These are phyloP conservation scores for Chaetomium fimeti DNA, from an alignment of 495 filamentous ascomycete genomes.

Conservation along the genomic window DNA sequence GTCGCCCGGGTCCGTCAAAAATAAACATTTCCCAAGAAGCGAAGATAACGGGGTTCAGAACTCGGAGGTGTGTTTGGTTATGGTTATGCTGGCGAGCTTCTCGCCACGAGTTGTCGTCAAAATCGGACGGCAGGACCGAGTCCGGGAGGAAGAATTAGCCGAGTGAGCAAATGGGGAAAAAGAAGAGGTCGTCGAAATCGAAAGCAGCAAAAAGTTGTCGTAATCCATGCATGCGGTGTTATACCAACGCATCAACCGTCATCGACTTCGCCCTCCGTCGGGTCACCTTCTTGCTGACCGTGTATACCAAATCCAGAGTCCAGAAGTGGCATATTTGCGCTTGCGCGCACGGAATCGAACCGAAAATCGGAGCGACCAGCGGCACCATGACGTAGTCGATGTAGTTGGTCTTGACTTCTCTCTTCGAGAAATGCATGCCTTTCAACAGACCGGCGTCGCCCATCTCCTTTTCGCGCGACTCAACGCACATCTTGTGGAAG, in stretches of 20 bases:
- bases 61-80: constrained; percentile 6
- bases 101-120: constrained; percentile 8
- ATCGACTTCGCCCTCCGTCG: constrained; percentile 49
- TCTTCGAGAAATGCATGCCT: constrained; percentile 58
- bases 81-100: constrained; percentile 1
- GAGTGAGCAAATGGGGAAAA: neutral
- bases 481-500: constrained; percentile 59
- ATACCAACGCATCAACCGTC: constrained; percentile 44
- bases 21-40: constrained; percentile 24
- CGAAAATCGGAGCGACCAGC: constrained; percentile 60
- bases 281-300: constrained; percentile 63
- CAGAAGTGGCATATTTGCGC: constrained; percentile 66
- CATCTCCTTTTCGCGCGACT: constrained; percentile 61
- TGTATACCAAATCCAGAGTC: constrained; percentile 63
- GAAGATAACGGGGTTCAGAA: constrained; percentile 15
- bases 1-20: constrained; percentile 15
- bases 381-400: constrained; percentile 59
- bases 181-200: constrained; percentile 2
- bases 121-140: constrained; percentile 12
- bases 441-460: constrained; percentile 55
- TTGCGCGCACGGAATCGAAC: constrained; percentile 59
- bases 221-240: constrained; percentile 21
- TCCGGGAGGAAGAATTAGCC: constrained; percentile 9
- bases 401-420: constrained; percentile 52
- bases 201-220: constrained; percentile 22